Evolutionary conservation across 2,329 filamentous ascomycete genomes (phyloP).

Genomic region (Pseudogymnoascus sp.): DNA sequence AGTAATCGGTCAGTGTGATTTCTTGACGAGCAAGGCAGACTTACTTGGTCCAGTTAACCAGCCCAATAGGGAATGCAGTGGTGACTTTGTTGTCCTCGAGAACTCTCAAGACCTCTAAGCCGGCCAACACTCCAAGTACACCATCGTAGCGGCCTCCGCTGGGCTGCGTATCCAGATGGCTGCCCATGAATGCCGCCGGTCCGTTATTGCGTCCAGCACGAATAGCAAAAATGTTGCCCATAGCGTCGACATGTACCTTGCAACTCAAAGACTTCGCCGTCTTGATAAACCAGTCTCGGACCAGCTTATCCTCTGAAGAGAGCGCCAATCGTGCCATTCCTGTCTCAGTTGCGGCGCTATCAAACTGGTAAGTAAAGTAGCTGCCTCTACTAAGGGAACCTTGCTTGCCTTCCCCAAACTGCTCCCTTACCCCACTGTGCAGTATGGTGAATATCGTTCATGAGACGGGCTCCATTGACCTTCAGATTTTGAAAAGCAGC

Average conservation of each 20-base stretch:
- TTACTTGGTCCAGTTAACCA: slow-evolving; percentile 34
- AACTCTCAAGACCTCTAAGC: slow-evolving; percentile 62
- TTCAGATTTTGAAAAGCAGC: slow-evolving; percentile 34
- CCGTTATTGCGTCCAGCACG: slow-evolving; percentile 53
- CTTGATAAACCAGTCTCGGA: slow-evolving; percentile 66
- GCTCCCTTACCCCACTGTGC: slow-evolving; percentile 60
- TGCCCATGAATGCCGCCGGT: slow-evolving; percentile 60
- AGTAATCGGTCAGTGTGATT: slow-evolving; percentile 42
- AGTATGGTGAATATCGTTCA: slow-evolving; percentile 56
- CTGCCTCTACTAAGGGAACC: neutral
- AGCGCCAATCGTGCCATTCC: slow-evolving; percentile 71
- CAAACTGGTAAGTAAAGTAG: slow-evolving; percentile 9
- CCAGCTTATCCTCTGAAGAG: slow-evolving; percentile 62
- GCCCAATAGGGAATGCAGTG: slow-evolving; percentile 59
- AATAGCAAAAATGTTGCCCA: slow-evolving; percentile 69
- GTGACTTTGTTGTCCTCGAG: slow-evolving; percentile 59
- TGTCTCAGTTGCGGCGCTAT: slow-evolving; percentile 50
- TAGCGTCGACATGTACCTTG: slow-evolving; percentile 58
- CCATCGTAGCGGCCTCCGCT: slow-evolving; percentile 65
- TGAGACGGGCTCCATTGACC: slow-evolving; percentile 51
- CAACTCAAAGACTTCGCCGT: slow-evolving; percentile 58
- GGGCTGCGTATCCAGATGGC: slow-evolving; percentile 59
- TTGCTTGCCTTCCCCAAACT: slow-evolving; percentile 57
- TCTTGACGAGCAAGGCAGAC: neutral
- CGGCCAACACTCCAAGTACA: slow-evolving; percentile 65